Percentiles rank a stretch among this genome's conserved stretches.
Conservation (phyloP, 257 asterid genomes). For the Rubia yunnanensis region DNA sequence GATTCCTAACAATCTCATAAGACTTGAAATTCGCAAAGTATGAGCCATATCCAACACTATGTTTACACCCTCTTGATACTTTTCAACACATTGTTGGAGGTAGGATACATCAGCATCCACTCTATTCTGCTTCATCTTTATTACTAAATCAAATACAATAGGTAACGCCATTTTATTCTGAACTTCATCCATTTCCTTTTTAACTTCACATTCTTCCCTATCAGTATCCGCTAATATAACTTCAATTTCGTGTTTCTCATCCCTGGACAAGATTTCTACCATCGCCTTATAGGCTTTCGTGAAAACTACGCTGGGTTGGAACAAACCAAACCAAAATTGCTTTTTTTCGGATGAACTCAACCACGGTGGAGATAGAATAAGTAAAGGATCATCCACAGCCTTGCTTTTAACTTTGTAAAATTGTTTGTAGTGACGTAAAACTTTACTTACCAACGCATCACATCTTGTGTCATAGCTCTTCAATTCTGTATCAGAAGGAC, state of each 20-base stretch:
- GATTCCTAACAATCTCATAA: too few species aligned
- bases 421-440: neutral
- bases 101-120: neutral
- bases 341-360: neutral
- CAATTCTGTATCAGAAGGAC: too few species aligned
- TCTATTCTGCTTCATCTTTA: neutral
- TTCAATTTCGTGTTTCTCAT: neutral
- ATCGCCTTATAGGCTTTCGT: too few species aligned
- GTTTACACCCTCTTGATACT: too few species aligned
- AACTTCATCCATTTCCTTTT: neutral
- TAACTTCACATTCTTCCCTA: neutral
- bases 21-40: neutral
- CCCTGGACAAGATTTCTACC: neutral
- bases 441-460: neutral
- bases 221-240: neutral
- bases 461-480: neutral
- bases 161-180: neutral
- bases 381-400: neutral
- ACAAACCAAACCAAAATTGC: neutral
- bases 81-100: too few species aligned
- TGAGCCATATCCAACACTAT: neutral
- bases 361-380: neutral
- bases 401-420: neutral
- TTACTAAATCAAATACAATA: neutral
- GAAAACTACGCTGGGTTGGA: neutral